Evolutionary conservation across 78 protist species (phyloP).

Genomic region (slime mould (Dictyostelium discoideum)): dicty_2.7 NC_007090.3:5428001-5428500

Average conservation of each 20-base stretch:
- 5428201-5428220: not conserved
- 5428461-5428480: conserved; percentile 58
- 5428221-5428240: conserved; percentile 51
- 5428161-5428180: conserved; percentile 2
- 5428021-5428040: too few species aligned
- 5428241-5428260: conserved; percentile 53
- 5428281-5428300: not conserved
- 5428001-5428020: too few species aligned
- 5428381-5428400: conserved; percentile 41
- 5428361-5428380: conserved; percentile 55
- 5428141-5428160: not conserved
- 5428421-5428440: conserved; percentile 41
- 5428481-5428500: conserved; percentile 71
- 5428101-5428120: too few species aligned
- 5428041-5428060: too few species aligned
- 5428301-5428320: conserved; percentile 10
- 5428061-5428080: too few species aligned
- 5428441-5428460: conserved; percentile 34
- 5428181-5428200: conserved; percentile 62
- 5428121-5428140: too few species aligned
- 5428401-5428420: conserved; percentile 30
- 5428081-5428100: too few species aligned
- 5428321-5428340: not conserved
- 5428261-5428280: not conserved
- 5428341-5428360: conserved; percentile 10